phyloP scores from a whole-genome alignment of 768 basidiomycete genomes.

The Rhizopogon vesiculosus region DNA sequence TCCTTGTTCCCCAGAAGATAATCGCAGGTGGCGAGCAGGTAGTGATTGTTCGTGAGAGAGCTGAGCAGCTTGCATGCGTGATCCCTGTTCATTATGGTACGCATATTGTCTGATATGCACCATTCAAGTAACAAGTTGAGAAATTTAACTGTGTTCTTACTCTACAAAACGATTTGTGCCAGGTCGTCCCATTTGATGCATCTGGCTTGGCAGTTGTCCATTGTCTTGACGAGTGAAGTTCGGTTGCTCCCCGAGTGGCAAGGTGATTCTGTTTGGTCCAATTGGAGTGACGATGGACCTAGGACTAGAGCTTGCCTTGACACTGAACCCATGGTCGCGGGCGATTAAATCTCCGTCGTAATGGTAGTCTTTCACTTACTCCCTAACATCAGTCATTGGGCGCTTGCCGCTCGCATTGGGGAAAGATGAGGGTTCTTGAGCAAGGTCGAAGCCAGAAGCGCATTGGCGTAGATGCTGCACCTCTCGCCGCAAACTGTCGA shows the following conservation, averaged over 20 bases:
- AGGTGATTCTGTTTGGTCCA: constrained; percentile 62
- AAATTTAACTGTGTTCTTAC: constrained; percentile 30
- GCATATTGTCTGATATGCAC: constrained; percentile 53
- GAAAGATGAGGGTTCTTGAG: constrained; percentile 30
- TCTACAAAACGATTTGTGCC: constrained; percentile 46
- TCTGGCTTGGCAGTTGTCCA: constrained; percentile 6
- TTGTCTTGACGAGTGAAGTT: constrained; percentile 27
- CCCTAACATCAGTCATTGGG: constrained; percentile 39
- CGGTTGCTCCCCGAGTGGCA: constrained; percentile 54
- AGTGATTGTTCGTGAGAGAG: constrained; percentile 40
- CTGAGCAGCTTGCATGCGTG: constrained; percentile 34
- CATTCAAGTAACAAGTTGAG: constrained; percentile 2
- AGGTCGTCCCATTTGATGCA: constrained; percentile 32
- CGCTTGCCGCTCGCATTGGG: constrained; percentile 65
- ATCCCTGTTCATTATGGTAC: constrained; percentile 47
- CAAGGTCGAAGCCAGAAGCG: constrained; percentile 19
- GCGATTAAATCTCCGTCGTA: neutral
- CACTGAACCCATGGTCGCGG: constrained; percentile 6
- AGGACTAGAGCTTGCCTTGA: constrained; percentile 53
- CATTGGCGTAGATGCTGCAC: constrained; percentile 42
- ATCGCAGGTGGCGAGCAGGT: constrained; percentile 34
- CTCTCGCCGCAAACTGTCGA: constrained; percentile 44
- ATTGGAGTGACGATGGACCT: constrained; percentile 50
- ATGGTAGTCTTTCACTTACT: constrained; percentile 28
- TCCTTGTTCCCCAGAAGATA: constrained; percentile 20